Evolutionary conservation across 805 yeast species (phyloP), one percentile per base, ranked within the genome.

Genomic region (Zygosaccharomyces kombuchaensis): DNA sequence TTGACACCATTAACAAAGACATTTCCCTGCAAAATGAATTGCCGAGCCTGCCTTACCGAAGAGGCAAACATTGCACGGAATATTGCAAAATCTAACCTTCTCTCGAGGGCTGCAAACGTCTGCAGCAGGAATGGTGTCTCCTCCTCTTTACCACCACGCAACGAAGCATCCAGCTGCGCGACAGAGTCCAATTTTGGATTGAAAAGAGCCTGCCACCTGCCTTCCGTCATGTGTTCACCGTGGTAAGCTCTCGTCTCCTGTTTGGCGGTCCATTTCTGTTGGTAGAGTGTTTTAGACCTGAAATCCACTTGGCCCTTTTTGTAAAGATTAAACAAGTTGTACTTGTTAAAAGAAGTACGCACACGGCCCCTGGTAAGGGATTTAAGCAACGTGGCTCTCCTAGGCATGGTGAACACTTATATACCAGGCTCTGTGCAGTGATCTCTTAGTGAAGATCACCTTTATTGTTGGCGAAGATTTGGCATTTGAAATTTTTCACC

Each of bases 21-120:
- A 53, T 82, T 73, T 1, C 96, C 95, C 38, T 80, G 81, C 12
- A 86, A 66, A 48, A 93, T 82, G 58, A 85, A 88, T 62, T 86
- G 89, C 56, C 96, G 79, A 2, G 99, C 96, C 68, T 91, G 98
- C 73, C 97, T 82, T 3, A 88, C 80, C 6, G 96, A 85, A 4
- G 95, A 79, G 4, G 98, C 96, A 71, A 91, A 89, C 85, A 91
- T 76, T 14, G 96, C 74, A 67, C 99, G 81, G 71, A 87, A 93
- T 9, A 91, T 58, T 2, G 96, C 97, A 62, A 84, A 78, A 65
- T 91, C 99, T 26, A 91, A 74, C 62, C 99, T 76, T 60, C 84
- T 85, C 66, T 91, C 99, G 52, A 91, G 70, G 2, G 82, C 82
- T 3, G 96, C 96, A 67, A 73, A 91, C 1, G 96, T 86, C 69